Evolutionary conservation across 2,329 filamentous ascomycete genomes (phyloP).

Genomic region (Paracorniculantispora psalliotae): DNA sequence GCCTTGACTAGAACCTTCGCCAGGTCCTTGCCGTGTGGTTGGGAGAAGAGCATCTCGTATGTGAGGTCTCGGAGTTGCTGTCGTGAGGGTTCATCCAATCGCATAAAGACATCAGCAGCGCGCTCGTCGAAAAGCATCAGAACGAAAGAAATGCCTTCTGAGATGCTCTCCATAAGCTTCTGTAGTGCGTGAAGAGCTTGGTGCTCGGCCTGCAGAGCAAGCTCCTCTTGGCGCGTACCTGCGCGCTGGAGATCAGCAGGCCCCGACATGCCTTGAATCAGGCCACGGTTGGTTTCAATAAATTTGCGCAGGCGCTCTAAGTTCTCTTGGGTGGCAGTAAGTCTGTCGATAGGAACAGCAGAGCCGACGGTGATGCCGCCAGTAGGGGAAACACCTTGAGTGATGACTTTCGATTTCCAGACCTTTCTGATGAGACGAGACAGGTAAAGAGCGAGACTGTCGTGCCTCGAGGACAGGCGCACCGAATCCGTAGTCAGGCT

Average conservation of each 20-base stretch:
- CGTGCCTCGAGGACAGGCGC: constrained; percentile 80
- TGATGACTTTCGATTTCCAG: constrained; percentile 77
- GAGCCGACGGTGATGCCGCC: constrained; percentile 61
- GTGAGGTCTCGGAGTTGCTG: constrained; percentile 71
- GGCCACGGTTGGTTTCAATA: constrained; percentile 77
- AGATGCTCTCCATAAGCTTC: constrained; percentile 81
- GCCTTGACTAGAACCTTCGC: constrained; percentile 94
- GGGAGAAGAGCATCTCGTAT: constrained; percentile 83
- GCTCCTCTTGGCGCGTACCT: constrained; percentile 80
- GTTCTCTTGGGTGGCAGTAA: constrained; percentile 73
- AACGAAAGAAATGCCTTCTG: constrained; percentile 95
- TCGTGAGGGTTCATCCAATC: constrained; percentile 66
- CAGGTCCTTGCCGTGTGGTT: constrained; percentile 73
- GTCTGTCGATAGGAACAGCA: constrained; percentile 60
- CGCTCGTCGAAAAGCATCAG: constrained; percentile 92
- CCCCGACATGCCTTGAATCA: constrained; percentile 91
- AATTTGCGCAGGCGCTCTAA: constrained; percentile 76
- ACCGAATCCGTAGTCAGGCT: constrained; percentile 75
- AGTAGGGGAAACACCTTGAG: constrained; percentile 43
- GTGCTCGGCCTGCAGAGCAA: constrained; percentile 89
- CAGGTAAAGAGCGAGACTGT: constrained; percentile 83
- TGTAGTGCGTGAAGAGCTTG: constrained; percentile 84
- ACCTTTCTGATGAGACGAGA: constrained; percentile 81
- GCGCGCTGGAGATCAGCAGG: constrained; percentile 77
- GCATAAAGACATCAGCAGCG: constrained; percentile 77